Evolutionary conservation across 768 basidiomycete genomes (phyloP), one percentile per base, ranked within the genome.

Genomic region (Mycena vulgaris): DNA sequence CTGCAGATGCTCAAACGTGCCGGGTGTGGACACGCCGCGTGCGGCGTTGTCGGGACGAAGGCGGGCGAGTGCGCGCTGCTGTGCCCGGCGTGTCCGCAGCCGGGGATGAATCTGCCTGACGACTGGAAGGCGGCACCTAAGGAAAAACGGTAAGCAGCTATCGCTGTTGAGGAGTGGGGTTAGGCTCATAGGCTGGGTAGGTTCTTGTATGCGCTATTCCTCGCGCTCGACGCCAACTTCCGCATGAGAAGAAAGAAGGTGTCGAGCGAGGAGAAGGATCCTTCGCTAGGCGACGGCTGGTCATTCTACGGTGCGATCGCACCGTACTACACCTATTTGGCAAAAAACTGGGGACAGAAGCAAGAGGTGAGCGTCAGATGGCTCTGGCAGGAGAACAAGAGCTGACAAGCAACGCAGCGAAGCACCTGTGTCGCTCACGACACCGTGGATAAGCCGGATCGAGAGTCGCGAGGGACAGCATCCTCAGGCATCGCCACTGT

Each of bases 61-160:
- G 30, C 48, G 10, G 75, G 75, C 1, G 55, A 71, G 23, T 63
- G 75, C 8, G 69, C 66, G 0, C n/a, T 78, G 0, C 75, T 77
- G 10, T 78, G 80, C 23, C 69, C 76, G 0, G 66, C 75, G 10
- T 81, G 79, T 53, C 78, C 75, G 5, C 77, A 78, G n/a, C 75
- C 74, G 0, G 75, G 74, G 0, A 62, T 78, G 5, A 80, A 80
- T 45, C 35, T 78, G 2, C 71, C 71, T 17, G 21, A 42, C 3
- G 30, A 69, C 21, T 72, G 73, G 68, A 28, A 67, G 16, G 49
- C 53, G 8, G n/a, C n/a, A n/a, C n/a, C n/a, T n/a, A n/a, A n/a
- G n/a, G n/a, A n/a, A n/a, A n/a, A n/a, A n/a, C n/a, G 53, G 21
- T 21, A 11, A 64, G 0, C 21, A 19, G 6, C 62, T 63, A 13